A percentile compares a stretch with the other conserved stretches of the same genome.
These are phyloP conservation scores for Aurifilum marmelostoma DNA, from an alignment of 2,329 filamentous ascomycete species.

Conservation along the genomic window DNA sequence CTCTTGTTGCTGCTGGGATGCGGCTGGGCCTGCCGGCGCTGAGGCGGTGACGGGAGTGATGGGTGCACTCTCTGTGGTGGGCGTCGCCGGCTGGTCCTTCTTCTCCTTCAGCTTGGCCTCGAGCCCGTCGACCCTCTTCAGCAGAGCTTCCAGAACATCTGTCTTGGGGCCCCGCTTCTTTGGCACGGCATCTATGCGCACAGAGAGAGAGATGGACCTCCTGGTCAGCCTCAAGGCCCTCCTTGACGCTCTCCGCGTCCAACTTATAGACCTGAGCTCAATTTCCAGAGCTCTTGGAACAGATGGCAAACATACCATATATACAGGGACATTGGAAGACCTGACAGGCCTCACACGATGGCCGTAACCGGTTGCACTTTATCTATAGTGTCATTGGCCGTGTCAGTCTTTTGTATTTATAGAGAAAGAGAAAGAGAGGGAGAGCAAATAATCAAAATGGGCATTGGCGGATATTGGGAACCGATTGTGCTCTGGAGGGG, in stretches of 20 bases:
- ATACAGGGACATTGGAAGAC: constrained; percentile 87
- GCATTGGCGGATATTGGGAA: no score
- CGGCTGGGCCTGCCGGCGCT: constrained; percentile 12
- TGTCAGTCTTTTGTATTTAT: constrained; percentile 15
- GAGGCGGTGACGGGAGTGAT: constrained; percentile 33
- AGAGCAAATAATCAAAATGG: no score
- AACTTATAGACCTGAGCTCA: no score
- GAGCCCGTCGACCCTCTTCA: constrained; percentile 84
- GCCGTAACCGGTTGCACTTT: constrained; percentile 85
- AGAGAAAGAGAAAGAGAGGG: background rate
- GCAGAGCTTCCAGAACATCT: constrained; percentile 80
- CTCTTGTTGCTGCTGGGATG: constrained; percentile 29
- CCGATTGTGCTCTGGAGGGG: background rate
- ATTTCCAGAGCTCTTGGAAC: no score
- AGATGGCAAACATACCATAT: constrained; percentile 67
- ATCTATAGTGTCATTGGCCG: constrained; percentile 60
- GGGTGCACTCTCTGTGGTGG: constrained; percentile 35
- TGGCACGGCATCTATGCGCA: constrained; percentile 72
- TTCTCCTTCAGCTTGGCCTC: constrained; percentile 78
- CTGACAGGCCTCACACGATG: constrained; percentile 85
- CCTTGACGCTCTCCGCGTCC: background rate
- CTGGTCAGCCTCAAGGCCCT: constrained; percentile 21
- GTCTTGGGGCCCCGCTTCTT: constrained; percentile 92
- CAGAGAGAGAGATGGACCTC: background rate
- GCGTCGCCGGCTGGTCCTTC: constrained; percentile 38